Base-by-base conservation (phyloP, 768 basidiomycete genomes). In the Termitomyces sp. region DNA sequence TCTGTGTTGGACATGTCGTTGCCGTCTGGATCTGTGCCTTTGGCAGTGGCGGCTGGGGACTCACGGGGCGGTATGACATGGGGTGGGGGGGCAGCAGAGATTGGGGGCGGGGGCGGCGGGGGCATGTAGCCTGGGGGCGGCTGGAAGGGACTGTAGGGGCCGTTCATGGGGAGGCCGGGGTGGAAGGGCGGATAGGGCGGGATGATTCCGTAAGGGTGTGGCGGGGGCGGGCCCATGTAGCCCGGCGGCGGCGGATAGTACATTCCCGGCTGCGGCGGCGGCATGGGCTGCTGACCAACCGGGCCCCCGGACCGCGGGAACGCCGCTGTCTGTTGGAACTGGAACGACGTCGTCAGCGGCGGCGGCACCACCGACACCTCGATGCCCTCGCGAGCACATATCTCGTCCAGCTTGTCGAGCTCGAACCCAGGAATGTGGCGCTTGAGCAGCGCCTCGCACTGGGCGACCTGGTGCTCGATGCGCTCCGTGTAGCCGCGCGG, bases 401-500 rank as follows among this genome's bases (percentile, higher is more conserved):
- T 73, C 0, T 85, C 84, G 26, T 93, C 88, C 67, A 93, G 76
- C 62, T 79, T 80, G 1, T 82, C 81, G 55, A 91, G 75, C 47
- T 79, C 78, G 69, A 92, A 93, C 61, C 79, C 83, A 0, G 87
- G 85, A 56, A 86, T 77, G 65, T 83, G 84, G 23, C 83, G 84
- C 72, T 89, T 89, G 67, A 94, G 83, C 48, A 94, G 84, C 18
- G 86, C 86, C 61, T 86, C 84, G 67, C 91, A 93, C 63, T 91
- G 88, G 0, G 82, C 77, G 51, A 94, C 82, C 75, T 91, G 87
- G 64, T 84, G 82, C 76, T 94, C 92, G 70, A 94, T 74, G 61
- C 81, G 87, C 69, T 93, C 91, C 0, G 89, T 88, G 72, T 93
- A 87, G 38, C 91, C 92, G 43, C 92, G 80, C 2, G 88, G 89